Evolutionary conservation across 2,329 filamentous ascomycete species (phyloP), one percentile per base, ranked within the genome.

Genomic region (Fusarium albosuccineum): DNA sequence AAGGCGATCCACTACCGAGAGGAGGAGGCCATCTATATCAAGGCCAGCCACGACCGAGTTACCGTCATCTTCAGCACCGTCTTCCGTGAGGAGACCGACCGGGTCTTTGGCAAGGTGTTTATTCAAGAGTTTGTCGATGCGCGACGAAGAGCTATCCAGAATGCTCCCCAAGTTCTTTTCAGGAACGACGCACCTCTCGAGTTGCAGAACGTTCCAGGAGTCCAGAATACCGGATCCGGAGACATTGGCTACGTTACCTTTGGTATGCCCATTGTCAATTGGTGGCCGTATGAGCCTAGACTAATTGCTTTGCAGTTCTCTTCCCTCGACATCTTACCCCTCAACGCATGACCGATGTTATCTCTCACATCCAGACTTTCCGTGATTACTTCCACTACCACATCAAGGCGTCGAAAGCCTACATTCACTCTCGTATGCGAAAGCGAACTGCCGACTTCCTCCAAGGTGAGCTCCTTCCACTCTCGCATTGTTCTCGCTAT

Each of bases 361-460:
- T 99, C 73, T 97, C 94, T 51, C 97, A 99, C 79, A 98, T 99
- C 74, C 97, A 99, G 82, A 99, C 96, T 13, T 99, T 99, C 92
- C 92, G 96, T 71, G 96, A 99, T 78, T 99, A 99, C 82, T 99
- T 99, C 86, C 96, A 99, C 81, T 99, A 99, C 80, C 96, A 99
- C 81, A 99, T 99, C 82, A 99, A 99, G 83, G 97, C 96, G 30
- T 97, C 94, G 66, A 99, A 99, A 86, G 96, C 97, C 54, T 99
- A 97, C 77, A 99, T 99, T 70, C 96, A 99, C 86, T 97, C 94
- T 34, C 89, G 97, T 75, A 99, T 99, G 96, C 91, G 96, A 78
- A 93, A 95, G 84, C 89, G 96, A 79, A 99, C 97, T 9, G 96
- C 96, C 50, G 97, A 99, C 80, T 99, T 99, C 84, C 89, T 99